Evolutionary conservation across 2,329 filamentous ascomycete species (phyloP).

Genomic region (Teratosphaeria pseudoeucalypti): DNA sequence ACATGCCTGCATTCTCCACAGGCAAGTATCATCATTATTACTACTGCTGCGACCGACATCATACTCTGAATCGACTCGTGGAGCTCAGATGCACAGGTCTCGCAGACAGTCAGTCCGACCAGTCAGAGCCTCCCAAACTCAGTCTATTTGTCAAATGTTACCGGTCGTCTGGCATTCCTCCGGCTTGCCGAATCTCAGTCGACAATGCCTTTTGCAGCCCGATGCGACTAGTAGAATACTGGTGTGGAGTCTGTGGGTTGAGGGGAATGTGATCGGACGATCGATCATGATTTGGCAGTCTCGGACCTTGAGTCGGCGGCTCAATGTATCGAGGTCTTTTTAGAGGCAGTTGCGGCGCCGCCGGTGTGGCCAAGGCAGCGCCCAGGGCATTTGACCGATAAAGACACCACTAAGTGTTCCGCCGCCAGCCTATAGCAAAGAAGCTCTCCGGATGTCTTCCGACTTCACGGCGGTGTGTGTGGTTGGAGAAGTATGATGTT

Average conservation of each 20-base stretch:
- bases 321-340: not conserved
- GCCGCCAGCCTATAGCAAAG: not conserved
- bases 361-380: not conserved
- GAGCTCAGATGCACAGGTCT: not conserved
- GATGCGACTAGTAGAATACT: not conserved
- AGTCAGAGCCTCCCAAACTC: not conserved
- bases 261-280: not conserved
- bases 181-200: not conserved
- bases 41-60: not conserved
- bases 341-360: not conserved
- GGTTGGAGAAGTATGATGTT: not conserved
- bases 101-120: not conserved
- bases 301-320: not conserved
- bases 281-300: not conserved
- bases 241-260: not conserved
- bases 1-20: not conserved
- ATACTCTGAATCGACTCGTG: not conserved
- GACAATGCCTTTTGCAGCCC: not conserved
- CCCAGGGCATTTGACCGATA: not conserved
- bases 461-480: not conserved
- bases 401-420: not conserved
- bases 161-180: not conserved
- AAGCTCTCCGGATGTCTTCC: not conserved
- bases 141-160: not conserved
- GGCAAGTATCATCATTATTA: not conserved